Evolutionary conservation across 2,329 filamentous ascomycete species (phyloP).

Genomic region (Parascedosporium putredinis): DNA sequence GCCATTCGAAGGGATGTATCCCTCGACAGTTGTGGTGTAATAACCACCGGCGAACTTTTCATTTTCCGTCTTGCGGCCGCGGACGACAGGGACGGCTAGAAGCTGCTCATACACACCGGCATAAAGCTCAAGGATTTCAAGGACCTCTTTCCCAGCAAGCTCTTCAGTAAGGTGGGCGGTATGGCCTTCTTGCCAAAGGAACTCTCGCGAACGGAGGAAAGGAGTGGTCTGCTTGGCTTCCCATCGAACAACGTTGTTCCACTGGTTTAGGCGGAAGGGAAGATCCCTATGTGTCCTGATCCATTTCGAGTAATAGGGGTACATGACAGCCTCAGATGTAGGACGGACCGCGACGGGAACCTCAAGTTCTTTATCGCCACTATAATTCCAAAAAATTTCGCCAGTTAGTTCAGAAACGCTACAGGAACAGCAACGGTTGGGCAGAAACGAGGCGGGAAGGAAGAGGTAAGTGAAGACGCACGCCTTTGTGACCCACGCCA

Average conservation of each 20-base stretch:
- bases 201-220: constrained; percentile 88
- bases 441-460: background rate
- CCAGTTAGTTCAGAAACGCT: background rate
- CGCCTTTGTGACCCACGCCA: constrained; percentile 82
- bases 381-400: too few relatives aligned
- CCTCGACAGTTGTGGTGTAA: constrained; percentile 95
- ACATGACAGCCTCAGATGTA: constrained; percentile 75
- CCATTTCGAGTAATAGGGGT: constrained; percentile 93
- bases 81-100: constrained; percentile 87
- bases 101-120: constrained; percentile 87
- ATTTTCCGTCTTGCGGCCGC: constrained; percentile 90
- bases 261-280: constrained; percentile 89
- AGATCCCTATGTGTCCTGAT: constrained; percentile 94
- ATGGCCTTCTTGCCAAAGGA: constrained; percentile 97
- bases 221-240: constrained; percentile 88
- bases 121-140: constrained; percentile 89
- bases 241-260: constrained; percentile 90
- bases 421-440: constrained; percentile 1
- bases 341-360: constrained; percentile 60
- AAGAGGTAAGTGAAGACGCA: constrained; percentile 27
- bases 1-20: constrained; percentile 90
- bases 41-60: constrained; percentile 96
- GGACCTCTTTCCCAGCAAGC: constrained; percentile 72
- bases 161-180: constrained; percentile 78
- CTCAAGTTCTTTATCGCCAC: constrained; percentile 87